Evolutionary conservation across 441 rosid species (phyloP).

Genomic region (Croton setiger): DNA sequence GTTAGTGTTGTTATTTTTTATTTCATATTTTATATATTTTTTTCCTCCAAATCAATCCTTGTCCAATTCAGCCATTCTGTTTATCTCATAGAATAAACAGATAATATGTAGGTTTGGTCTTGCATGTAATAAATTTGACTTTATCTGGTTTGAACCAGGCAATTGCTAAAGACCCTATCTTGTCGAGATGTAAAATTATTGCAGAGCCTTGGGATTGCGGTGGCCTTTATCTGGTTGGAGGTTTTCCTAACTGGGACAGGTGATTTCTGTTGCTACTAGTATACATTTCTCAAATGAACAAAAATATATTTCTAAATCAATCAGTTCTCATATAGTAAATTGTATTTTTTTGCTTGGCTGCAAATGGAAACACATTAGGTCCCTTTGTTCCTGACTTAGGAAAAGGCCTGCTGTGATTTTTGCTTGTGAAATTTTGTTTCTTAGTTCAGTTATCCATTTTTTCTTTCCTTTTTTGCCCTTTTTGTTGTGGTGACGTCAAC

Average conservation of each 20-base stretch:
- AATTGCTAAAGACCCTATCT: constrained; percentile 70
- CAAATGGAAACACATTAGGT: neutral
- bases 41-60: neutral
- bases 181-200: constrained; percentile 88
- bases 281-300: neutral
- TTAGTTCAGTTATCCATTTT: neutral
- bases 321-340: too few species aligned
- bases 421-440: neutral
- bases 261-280: constrained; percentile 24
- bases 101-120: neutral
- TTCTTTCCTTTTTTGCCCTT: neutral
- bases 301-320: neutral
- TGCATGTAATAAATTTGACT: neutral
- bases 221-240: constrained; percentile 92
- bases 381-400: neutral
- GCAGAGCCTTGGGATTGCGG: constrained; percentile 99
- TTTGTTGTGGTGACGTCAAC: too few species aligned
- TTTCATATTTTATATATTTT: neutral
- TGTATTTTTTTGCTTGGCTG: neutral
- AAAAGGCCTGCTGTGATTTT: neutral
- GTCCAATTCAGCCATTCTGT: neutral
- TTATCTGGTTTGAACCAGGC: constrained; percentile 45
- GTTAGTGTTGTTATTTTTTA: neutral
- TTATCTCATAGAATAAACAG: neutral
- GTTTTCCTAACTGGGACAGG: constrained; percentile 98